These are phyloP conservation scores for Agrocybe chaxingu DNA, from an alignment of 768 basidiomycete species.

Conservation along the genomic window DNA sequence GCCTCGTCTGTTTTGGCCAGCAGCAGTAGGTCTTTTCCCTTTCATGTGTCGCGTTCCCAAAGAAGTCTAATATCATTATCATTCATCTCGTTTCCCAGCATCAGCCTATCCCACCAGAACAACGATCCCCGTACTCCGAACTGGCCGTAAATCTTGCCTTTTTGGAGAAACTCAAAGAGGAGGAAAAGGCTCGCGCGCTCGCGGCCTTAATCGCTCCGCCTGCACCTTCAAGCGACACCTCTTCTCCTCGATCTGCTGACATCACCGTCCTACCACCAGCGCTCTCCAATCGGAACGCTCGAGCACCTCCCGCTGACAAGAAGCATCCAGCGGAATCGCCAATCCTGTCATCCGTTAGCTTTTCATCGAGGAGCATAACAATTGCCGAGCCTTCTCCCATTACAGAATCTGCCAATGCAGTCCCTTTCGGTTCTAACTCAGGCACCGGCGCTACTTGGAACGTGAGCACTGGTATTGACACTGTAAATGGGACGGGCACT, in stretches of 20 bases:
- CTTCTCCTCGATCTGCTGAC: background rate
- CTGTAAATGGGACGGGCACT: background rate
- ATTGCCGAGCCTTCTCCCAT: background rate
- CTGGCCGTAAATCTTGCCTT: constrained; percentile 20
- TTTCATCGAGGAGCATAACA: background rate
- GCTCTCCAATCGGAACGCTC: no score
- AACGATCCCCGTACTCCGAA: constrained; percentile 24
- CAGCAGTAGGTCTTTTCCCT: no score
- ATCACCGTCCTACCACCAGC: background rate
- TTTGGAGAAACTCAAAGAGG: constrained; percentile 11
- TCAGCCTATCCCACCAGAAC: constrained; percentile 16
- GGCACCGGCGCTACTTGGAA: background rate
- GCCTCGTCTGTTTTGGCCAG: no score
- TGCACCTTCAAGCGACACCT: background rate
- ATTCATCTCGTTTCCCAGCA: constrained; percentile 8
- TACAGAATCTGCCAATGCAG: background rate
- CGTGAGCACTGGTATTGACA: background rate
- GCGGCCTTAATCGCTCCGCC: background rate
- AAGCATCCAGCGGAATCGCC: no score
- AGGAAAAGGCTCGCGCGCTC: constrained; percentile 4
- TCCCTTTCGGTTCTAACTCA: background rate
- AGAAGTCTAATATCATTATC: no score
- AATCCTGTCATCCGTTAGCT: no score
- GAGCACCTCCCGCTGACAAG: no score
- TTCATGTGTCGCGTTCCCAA: no score